These are phyloP conservation scores for Teratosphaeria gauchensis DNA, from an alignment of 2,329 filamentous ascomycete genomes.

Conservation along the genomic window DNA sequence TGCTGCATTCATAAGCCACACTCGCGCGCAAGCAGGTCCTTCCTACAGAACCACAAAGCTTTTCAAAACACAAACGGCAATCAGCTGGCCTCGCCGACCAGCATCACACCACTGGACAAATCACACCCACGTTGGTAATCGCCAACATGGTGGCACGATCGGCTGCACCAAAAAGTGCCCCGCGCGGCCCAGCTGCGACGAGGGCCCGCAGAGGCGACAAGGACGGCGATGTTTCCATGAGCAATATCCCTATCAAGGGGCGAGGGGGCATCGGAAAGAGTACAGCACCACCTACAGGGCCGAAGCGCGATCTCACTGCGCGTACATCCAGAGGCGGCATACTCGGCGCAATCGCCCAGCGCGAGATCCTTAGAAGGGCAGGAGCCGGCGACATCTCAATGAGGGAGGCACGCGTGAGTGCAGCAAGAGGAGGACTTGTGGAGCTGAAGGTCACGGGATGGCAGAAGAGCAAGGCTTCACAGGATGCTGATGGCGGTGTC, in stretches of 20 bases:
- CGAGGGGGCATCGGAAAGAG: slow-evolving; percentile 21
- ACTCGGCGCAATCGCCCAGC: slow-evolving; percentile 15
- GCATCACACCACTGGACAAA: neutral
- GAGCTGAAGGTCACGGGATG: slow-evolving; percentile 33
- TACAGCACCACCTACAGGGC: slow-evolving; percentile 10
- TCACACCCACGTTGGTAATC: neutral
- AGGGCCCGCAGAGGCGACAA: slow-evolving; percentile 35
- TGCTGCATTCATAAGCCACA: neutral
- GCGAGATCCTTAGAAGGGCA: slow-evolving; percentile 23
- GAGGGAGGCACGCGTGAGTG: slow-evolving; percentile 9
- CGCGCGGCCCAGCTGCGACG: slow-evolving; percentile 12
- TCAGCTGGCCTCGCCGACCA: slow-evolving; percentile 2
- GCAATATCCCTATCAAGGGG: slow-evolving; percentile 28
- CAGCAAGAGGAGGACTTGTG: slow-evolving; percentile 13
- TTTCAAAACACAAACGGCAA: neutral
- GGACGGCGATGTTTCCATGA: slow-evolving; percentile 56
- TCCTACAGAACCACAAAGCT: neutral
- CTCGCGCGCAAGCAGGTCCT: neutral
- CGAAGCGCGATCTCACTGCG: slow-evolving; percentile 16
- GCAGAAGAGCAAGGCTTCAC: slow-evolving; percentile 29
- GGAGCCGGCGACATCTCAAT: slow-evolving; percentile 20
- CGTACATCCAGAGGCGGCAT: slow-evolving; percentile 9
- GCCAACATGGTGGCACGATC: slow-evolving; percentile 10
- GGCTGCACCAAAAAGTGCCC: slow-evolving; percentile 7
- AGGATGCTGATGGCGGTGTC: slow-evolving; percentile 26